Percentiles rank a stretch among this genome's conserved stretches.
phyloP scores from a whole-genome alignment of 306 rosid species.

The Quercus bicolor region DNA sequence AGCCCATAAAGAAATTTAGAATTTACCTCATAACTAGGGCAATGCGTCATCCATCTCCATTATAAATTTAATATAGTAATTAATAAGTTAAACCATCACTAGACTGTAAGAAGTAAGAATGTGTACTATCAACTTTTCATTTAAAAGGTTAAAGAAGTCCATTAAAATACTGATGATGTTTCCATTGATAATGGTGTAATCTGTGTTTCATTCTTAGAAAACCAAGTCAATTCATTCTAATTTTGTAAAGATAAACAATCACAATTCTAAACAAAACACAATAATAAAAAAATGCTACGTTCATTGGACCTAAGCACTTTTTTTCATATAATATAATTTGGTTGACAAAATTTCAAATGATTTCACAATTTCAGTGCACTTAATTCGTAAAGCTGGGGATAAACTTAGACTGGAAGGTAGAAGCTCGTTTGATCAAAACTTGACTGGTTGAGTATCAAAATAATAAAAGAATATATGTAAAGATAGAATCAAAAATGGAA shows the following conservation, averaged over 20 bases:
- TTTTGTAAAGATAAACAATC: background rate
- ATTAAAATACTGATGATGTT: no score
- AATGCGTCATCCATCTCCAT: no score
- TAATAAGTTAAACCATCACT: no score
- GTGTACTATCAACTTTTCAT: no score
- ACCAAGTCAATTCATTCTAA: background rate
- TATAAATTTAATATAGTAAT: no score
- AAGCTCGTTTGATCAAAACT: background rate
- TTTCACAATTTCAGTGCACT: background rate
- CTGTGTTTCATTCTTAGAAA: background rate
- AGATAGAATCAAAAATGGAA: no score
- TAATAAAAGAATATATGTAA: background rate
- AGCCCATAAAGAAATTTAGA: no score
- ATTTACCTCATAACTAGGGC: no score
- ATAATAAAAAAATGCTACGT: background rate
- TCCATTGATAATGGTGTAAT: background rate
- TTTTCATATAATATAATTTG: background rate
- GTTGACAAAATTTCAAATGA: background rate
- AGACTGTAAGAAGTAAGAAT: no score
- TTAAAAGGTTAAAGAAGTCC: no score
- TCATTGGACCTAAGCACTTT: background rate
- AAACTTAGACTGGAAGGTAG: background rate
- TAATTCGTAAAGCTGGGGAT: background rate
- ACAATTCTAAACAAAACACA: background rate
- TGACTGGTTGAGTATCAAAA: background rate